A percentile compares a stretch with the other conserved stretches of the same genome.
These are phyloP conservation scores for Gaultheria prostrata DNA, from an alignment of 148 eudicot genomes.

Conservation along the genomic window DNA sequence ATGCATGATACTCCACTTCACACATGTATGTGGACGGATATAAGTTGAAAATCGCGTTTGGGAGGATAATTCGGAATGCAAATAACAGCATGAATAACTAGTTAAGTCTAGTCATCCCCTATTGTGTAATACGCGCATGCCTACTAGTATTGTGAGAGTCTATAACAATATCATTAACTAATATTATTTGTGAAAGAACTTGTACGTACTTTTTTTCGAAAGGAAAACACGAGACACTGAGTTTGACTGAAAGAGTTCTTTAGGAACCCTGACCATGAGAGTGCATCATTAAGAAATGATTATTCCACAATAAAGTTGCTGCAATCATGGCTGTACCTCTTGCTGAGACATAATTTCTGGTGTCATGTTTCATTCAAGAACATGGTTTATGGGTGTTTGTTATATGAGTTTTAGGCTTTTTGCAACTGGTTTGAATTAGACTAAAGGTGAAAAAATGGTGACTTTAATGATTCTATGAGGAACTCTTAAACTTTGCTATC, in stretches of 20 bases:
- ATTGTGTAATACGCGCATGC: background rate
- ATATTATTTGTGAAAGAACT: background rate
- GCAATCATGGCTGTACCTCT: conserved; percentile 10
- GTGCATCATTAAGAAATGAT: conserved; percentile 31
- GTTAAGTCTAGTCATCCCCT: background rate
- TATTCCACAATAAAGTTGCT: conserved; percentile 5
- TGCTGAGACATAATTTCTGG: conserved; percentile 16
- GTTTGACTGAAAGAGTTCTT: background rate
- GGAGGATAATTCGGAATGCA: background rate
- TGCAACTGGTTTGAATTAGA: conserved; percentile 21
- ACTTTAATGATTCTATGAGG: conserved; percentile 27
- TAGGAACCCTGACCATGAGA: conserved; percentile 14
- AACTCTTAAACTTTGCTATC: conserved; percentile 26
- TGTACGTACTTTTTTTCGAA: conserved; percentile 9
- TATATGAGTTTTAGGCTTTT: conserved; percentile 7
- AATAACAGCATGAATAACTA: background rate
- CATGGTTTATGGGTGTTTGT: conserved; percentile 14
- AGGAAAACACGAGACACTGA: background rate
- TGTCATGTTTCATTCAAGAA: conserved; percentile 17
- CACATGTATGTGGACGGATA: background rate
- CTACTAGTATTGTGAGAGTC: background rate
- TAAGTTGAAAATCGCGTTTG: background rate
- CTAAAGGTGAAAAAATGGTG: conserved; percentile 16
- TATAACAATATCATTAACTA: background rate
- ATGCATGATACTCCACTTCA: background rate